phyloP scores from a whole-genome alignment of 2,329 filamentous ascomycete species.

The Elsinoe arachidis region DNA sequence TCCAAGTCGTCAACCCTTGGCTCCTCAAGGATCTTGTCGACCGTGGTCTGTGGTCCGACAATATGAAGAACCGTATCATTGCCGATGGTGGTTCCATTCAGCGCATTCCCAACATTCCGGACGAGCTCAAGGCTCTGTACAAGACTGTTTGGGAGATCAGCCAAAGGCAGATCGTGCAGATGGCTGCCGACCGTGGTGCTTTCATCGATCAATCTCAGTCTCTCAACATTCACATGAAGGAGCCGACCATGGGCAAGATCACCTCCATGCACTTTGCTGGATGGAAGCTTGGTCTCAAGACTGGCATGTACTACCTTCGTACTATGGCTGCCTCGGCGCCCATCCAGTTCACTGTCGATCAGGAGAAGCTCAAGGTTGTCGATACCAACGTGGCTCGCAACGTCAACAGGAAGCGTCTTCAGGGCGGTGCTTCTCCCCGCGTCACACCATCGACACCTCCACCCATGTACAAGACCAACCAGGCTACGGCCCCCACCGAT shows the following conservation, averaged over 20 bases:
- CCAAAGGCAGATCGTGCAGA: constrained; percentile 89
- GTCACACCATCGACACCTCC: constrained; percentile 44
- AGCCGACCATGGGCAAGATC: constrained; percentile 99
- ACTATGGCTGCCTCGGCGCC: constrained; percentile 94
- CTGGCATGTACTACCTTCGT: constrained; percentile 99
- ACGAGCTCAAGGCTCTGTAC: constrained; percentile 93
- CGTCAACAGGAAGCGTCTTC: constrained; percentile 59
- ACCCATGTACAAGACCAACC: constrained; percentile 52
- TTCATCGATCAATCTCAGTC: constrained; percentile 99
- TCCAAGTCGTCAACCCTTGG: constrained; percentile 99
- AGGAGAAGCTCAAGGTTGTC: constrained; percentile 80
- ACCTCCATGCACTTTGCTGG: constrained; percentile 99
- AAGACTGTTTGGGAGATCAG: constrained; percentile 99
- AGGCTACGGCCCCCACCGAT: constrained; percentile 45
- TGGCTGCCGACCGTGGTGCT: constrained; percentile 95
- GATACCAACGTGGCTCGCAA: constrained; percentile 69
- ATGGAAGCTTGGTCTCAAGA: constrained; percentile 99
- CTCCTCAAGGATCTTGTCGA: constrained; percentile 96
- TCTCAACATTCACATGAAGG: constrained; percentile 98
- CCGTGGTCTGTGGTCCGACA: constrained; percentile 95
- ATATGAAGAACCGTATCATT: constrained; percentile 99
- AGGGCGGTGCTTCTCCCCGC: constrained; percentile 36
- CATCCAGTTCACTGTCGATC: constrained; percentile 98
- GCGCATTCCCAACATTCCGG: constrained; percentile 92
- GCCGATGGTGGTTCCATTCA: constrained; percentile 92